Evolutionary conservation across 108 stramenopile genomes (phyloP).

Genomic region (Halocafeteria seosinensis): DNA sequence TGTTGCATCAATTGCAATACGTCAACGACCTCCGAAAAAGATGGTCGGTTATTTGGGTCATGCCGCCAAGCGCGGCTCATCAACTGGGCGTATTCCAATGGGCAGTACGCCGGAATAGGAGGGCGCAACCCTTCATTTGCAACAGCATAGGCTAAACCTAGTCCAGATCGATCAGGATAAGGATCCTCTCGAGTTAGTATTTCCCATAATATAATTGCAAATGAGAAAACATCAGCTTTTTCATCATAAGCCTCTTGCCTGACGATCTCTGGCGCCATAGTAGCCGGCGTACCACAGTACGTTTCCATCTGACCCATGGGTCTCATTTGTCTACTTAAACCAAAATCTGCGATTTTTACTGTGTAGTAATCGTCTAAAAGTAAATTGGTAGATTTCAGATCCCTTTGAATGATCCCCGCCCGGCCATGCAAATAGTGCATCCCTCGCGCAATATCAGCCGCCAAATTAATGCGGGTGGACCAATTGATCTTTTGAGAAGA

Average conservation of each 20-base stretch:
- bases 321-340: neutral
- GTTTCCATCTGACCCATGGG: slow-evolving; percentile 5
- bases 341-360: slow-evolving; percentile 17
- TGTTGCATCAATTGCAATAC: neutral
- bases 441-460: slow-evolving; percentile 9
- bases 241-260: neutral
- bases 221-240: slow-evolving; percentile 21
- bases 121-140: slow-evolving; percentile 17
- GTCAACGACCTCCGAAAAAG: slow-evolving; percentile 9
- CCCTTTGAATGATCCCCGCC: slow-evolving; percentile 16
- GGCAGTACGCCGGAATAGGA: neutral
- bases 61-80: slow-evolving; percentile 7
- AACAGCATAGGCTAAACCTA: slow-evolving; percentile 8
- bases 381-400: slow-evolving; percentile 11
- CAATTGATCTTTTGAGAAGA: neutral
- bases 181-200: slow-evolving; percentile 12
- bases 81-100: neutral
- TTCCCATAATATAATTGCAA: slow-evolving; percentile 21
- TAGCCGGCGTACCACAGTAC: slow-evolving; percentile 17
- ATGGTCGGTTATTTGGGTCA: slow-evolving; percentile 6
- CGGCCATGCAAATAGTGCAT: slow-evolving; percentile 21
- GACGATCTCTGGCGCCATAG: slow-evolving; percentile 20
- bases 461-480: neutral
- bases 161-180: slow-evolving; percentile 1
- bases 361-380: slow-evolving; percentile 6